Evolutionary conservation across 2,329 filamentous ascomycete species (phyloP).

Genomic region (Fusarium scirpi): DNA sequence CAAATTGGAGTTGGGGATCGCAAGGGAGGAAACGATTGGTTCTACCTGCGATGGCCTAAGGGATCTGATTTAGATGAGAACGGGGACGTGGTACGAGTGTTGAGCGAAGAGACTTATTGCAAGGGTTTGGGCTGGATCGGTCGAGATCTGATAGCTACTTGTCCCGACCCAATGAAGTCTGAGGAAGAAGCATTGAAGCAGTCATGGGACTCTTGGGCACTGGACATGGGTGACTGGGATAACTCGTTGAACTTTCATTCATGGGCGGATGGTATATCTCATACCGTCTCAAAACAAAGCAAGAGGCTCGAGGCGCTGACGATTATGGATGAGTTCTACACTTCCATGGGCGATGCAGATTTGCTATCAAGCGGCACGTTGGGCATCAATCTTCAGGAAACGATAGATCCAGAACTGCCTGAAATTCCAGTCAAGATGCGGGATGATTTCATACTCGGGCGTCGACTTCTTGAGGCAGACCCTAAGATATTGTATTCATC

Average conservation of each 20-base stretch:
- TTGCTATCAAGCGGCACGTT: slow-evolving; percentile 65
- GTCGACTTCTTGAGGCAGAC: slow-evolving; percentile 61
- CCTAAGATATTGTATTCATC: slow-evolving; percentile 48
- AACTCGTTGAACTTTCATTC: slow-evolving; percentile 54
- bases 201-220: slow-evolving; percentile 74
- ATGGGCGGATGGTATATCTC: slow-evolving; percentile 52
- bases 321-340: slow-evolving; percentile 66
- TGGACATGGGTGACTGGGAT: slow-evolving; percentile 72
- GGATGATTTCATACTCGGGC: slow-evolving; percentile 65
- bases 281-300: slow-evolving; percentile 24
- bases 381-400: slow-evolving; percentile 59
- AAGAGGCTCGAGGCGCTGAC: slow-evolving; percentile 56
- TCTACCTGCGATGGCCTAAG: slow-evolving; percentile 80
- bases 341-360: slow-evolving; percentile 75
- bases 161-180: slow-evolving; percentile 54
- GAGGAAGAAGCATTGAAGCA: slow-evolving; percentile 75
- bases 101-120: slow-evolving; percentile 84
- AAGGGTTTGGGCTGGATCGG: slow-evolving; percentile 82
- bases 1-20: slow-evolving; percentile 92
- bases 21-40: slow-evolving; percentile 92
- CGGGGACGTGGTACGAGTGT: slow-evolving; percentile 77
- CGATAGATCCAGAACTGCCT: slow-evolving; percentile 73
- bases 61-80: slow-evolving; percentile 76
- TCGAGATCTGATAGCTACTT: slow-evolving; percentile 65
- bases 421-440: slow-evolving; percentile 59